Conservation (phyloP, 164 flowering plant genomes). For the Paratinospora sagittata region DNA sequence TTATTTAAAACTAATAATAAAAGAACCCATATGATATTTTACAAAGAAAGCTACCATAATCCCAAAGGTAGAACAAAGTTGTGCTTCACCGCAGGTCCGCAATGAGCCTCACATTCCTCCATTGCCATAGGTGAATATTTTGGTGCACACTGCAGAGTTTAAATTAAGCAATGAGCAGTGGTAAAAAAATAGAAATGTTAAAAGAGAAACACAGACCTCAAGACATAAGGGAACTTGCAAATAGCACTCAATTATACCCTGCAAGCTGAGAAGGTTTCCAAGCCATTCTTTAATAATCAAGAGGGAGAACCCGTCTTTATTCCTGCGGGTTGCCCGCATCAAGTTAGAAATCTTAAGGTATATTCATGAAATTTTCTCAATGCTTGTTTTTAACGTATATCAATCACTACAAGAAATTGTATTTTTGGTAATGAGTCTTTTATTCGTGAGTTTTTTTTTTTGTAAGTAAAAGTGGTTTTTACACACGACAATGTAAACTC, state of each 20-base stretch:
- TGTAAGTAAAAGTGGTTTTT: no score
- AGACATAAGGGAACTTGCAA: conserved; percentile 38
- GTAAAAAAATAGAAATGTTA: conserved; percentile 29
- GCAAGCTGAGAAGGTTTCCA: not conserved
- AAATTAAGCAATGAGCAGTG: conserved; percentile 34
- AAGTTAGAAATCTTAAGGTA: conserved; percentile 89
- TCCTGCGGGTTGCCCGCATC: conserved; percentile 95
- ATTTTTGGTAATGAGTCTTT: no score
- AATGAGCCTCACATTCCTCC: no score
- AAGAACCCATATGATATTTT: no score
- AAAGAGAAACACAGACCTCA: conserved; percentile 52
- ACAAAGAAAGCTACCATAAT: no score
- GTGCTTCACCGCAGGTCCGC: no score
- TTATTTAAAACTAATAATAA: no score
- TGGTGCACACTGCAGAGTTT: conserved; percentile 70
- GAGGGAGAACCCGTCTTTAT: conserved; percentile 79
- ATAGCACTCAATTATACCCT: not conserved
- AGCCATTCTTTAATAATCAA: not conserved
- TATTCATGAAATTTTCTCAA: not conserved
- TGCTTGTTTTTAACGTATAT: no score
- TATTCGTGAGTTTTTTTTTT: no score
- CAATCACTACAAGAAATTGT: no score
- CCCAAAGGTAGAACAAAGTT: no score
- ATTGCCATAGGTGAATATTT: conserved; percentile 65
- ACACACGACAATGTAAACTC: no score